phyloP scores from a whole-genome alignment of 108 stramenopile genomes.

The Cylindrotheca closterium region DNA sequence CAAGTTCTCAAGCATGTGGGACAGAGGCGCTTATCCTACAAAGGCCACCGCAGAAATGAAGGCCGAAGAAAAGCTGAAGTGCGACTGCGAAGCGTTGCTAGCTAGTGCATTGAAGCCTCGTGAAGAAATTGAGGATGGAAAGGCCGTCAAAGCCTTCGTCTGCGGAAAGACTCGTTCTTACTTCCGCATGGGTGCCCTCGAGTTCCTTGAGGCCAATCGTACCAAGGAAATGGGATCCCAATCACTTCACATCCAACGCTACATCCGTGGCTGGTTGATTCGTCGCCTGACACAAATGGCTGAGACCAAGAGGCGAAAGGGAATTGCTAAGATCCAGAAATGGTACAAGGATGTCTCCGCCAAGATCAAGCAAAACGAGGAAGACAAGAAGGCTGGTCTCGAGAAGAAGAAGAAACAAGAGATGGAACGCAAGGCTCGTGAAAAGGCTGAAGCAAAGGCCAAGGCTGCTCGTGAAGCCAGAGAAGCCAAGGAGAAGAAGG shows the following conservation, averaged over 20 bases:
- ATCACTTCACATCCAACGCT: constrained; percentile 48
- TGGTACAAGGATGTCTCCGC: constrained; percentile 30
- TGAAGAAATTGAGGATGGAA: constrained; percentile 33
- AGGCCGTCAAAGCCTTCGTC: constrained; percentile 53
- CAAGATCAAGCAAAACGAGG: constrained; percentile 9
- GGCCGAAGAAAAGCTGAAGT: constrained; percentile 25
- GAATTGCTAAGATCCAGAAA: constrained; percentile 16
- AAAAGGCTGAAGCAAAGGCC: constrained; percentile 37
- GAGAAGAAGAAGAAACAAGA: constrained; percentile 26
- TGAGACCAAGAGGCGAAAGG: constrained; percentile 34
- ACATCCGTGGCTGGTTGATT: constrained; percentile 47
- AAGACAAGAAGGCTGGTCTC: constrained; percentile 6
- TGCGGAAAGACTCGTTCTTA: constrained; percentile 84
- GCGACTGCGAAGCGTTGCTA: constrained; percentile 47
- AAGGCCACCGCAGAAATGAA: constrained; percentile 34
- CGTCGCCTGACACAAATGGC: constrained; percentile 30
- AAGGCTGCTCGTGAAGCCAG: constrained; percentile 29
- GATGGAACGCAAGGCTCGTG: constrained; percentile 24
- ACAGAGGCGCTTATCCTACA: constrained; percentile 35
- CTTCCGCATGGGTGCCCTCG: constrained; percentile 86
- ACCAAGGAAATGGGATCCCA: constrained; percentile 45
- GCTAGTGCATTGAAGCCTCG: constrained; percentile 43
- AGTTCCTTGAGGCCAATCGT: constrained; percentile 71
- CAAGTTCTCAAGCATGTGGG: constrained; percentile 50
- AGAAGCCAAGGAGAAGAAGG: constrained; percentile 31